Base-by-base conservation (phyloP, 2,329 filamentous ascomycete genomes). In the Biscogniauxia marginata region DNA sequence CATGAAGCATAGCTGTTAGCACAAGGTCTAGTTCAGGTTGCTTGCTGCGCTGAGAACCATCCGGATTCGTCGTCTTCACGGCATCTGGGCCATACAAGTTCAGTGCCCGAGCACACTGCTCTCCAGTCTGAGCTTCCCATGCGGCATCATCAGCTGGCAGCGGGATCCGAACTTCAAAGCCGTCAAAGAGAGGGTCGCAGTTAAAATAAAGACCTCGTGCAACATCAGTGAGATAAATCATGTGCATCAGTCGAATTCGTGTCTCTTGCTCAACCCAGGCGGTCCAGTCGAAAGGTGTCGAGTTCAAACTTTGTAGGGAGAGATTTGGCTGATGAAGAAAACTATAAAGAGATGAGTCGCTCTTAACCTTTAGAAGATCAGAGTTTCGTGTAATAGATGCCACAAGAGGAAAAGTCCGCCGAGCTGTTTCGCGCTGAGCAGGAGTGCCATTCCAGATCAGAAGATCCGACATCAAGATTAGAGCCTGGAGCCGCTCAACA, bases 181-280 rank as follows among this genome's bases (percentile, higher is more conserved):
- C 74, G 56, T 90, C 84, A 45, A 91, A 83, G 46, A 83, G 77
- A 13, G 87, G 81, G 8, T 79, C 72, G n/a, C 75, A 74, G 69
- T 91, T 91, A 78, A 90, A 91, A 68, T 86, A 91, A 19, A 91
- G 80, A 18, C 83, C 83, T 67, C 87, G 81, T 9, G 86, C 83
- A 16, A 81, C 78, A 65, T 91, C 88, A 30, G 82, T 76, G 18
- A 90, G 73, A 66, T 85, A 86, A 2, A 90, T 78, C 64, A 84
- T 79, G 65, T 85, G 85, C 78, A 89, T 82, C 18, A 86, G 72
- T 44, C 88, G 80, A 24, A 83, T 82, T 45, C 87, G 82, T 67
- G 83, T 84, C 73, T 92, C 89, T 65, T 91, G 88, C 58, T 87
- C 84, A 30, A 89, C 75, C 88, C 88, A 91, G 4, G 74, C 70